Conservation (phyloP, 1,284 basidiomycete species). For the Fomitiporia mediterranea region DNA sequence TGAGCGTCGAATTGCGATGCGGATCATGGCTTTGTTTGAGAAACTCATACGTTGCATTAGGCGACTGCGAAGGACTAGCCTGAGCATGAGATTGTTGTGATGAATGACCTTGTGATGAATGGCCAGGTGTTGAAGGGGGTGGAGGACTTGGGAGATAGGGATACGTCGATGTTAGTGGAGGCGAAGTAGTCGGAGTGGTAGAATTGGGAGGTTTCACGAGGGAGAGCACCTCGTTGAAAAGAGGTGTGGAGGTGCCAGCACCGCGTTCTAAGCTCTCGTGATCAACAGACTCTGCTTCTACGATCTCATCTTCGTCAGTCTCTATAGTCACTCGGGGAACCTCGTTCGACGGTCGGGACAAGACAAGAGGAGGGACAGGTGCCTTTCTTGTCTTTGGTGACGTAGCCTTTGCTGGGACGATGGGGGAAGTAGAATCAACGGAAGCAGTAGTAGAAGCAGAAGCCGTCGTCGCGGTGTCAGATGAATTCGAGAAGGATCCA, state of each 20-base stretch:
- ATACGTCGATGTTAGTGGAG: slow-evolving; percentile 9
- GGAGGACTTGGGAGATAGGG: slow-evolving; percentile 13
- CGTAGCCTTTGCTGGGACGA: not conserved
- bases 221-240: slow-evolving; percentile 19
- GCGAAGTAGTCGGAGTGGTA: not conserved
- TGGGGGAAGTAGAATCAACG: not conserved
- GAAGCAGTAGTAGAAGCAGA: not conserved
- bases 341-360: slow-evolving; percentile 10
- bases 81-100: not conserved
- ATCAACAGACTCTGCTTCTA: not conserved
- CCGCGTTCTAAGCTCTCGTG: not conserved
- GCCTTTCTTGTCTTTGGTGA: slow-evolving; percentile 8
- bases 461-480: not conserved
- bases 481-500: not conserved
- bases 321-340: slow-evolving; percentile 8
- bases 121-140: not conserved
- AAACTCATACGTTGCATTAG: slow-evolving; percentile 11
- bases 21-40: slow-evolving; percentile 14
- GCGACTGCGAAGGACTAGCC: not conserved
- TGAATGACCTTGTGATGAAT: not conserved
- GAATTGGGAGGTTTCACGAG: slow-evolving; percentile 11
- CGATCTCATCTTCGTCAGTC: not conserved
- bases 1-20: not conserved
- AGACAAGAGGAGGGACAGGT: slow-evolving; percentile 12
- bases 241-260: slow-evolving; percentile 11